Evolutionary conservation across 495 filamentous ascomycete species (phyloP), one percentile per base, ranked within the genome.

Genomic region (Penicillium macrosclerotiorum): DNA sequence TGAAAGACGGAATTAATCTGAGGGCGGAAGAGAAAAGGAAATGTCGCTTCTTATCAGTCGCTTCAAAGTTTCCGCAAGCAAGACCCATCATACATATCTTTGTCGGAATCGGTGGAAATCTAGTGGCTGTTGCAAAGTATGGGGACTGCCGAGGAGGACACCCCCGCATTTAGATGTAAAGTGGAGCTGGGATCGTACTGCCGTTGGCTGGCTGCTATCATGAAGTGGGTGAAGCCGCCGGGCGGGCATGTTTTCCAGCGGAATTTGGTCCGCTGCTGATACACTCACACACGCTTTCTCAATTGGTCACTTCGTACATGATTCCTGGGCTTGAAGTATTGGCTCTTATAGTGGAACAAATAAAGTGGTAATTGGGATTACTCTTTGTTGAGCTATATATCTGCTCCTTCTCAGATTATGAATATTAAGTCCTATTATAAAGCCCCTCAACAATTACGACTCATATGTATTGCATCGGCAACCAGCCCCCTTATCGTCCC

Each of bases 61-160:
- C n/a, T 27, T 36, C 6, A 8, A 5, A 24, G 8, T 1, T 32
- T 24, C 31, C 31, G 41, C 42, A 35, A 11, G 24, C 30, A 16
- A 20, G 8, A 8, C n/a, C 6, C 18, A 5, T 32, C 23, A 23
- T 44, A 22, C 18, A 44, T 32, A 13, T 16, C 16, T 8, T 24
- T 24, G 18, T 24, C 42, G 42, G 42, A 35, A 44, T 34, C 31
- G 42, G n/a, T n/a, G n/a, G n/a, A n/a, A n/a, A n/a, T n/a, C n/a
- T n/a, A n/a, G 42, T 26, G 22, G 31, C 22, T n/a, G 30, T 33
- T 44, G 31, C n/a, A n/a, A n/a, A n/a, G n/a, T n/a, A 44, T 44
- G 36, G 23, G 20, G 22, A 42, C 29, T 42, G 29, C 29, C 29
- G 17, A 20, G 23, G 13, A 14, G 37, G 37, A 29, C 23, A 29